phyloP scores from a whole-genome alignment of 2,329 filamentous ascomycete species.

The Penicillium sp. region DNA sequence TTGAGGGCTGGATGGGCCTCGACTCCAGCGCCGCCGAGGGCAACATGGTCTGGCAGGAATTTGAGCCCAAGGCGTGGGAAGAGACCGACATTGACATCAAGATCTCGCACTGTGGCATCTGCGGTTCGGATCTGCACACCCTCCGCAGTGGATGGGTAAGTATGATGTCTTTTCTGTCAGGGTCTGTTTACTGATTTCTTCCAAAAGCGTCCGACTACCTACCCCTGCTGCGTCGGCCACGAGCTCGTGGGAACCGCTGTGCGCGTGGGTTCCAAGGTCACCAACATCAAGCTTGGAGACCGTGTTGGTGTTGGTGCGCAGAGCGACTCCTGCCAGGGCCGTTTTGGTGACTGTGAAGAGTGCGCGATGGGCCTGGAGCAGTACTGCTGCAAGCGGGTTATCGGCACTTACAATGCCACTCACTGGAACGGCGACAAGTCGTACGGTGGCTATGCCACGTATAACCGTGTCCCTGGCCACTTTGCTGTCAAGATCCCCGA shows the following conservation, averaged over 20 bases:
- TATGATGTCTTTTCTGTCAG: background rate
- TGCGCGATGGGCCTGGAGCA: constrained; percentile 47
- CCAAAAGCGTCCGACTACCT: constrained; percentile 29
- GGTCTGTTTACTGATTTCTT: background rate
- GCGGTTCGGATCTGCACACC: constrained; percentile 60
- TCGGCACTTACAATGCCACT: constrained; percentile 34
- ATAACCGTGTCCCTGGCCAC: constrained; percentile 54
- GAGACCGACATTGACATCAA: constrained; percentile 65
- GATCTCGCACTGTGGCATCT: constrained; percentile 64
- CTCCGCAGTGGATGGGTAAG: constrained; percentile 50
- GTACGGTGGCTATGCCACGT: constrained; percentile 64
- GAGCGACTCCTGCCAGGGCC: constrained; percentile 51
- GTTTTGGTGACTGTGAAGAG: constrained; percentile 51
- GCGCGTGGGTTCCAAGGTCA: constrained; percentile 51
- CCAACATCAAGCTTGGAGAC: constrained; percentile 33
- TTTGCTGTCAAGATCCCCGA: constrained; percentile 63
- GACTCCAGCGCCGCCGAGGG: constrained; percentile 50
- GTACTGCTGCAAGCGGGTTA: constrained; percentile 32
- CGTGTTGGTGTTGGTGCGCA: constrained; percentile 60
- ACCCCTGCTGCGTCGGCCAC: constrained; percentile 59
- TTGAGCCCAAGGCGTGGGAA: constrained; percentile 64
- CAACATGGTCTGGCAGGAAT: constrained; percentile 56
- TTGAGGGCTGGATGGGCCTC: constrained; percentile 58
- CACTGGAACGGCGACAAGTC: constrained; percentile 56
- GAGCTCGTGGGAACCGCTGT: constrained; percentile 63